phyloP scores from a whole-genome alignment of 2,329 filamentous ascomycete genomes.

The Scopulariopsis brevicaulis region DNA sequence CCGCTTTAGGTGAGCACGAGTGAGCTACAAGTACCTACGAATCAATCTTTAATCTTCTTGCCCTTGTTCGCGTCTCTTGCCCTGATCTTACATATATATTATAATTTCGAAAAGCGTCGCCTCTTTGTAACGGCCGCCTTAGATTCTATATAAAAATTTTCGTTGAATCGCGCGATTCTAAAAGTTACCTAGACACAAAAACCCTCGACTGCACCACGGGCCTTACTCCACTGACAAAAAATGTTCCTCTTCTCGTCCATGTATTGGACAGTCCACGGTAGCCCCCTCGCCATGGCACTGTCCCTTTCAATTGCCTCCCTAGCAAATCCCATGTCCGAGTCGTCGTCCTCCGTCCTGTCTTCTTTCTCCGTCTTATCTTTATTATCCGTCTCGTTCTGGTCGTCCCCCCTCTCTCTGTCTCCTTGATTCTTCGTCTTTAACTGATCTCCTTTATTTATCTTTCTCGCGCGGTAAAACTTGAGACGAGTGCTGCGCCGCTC shows the following conservation, averaged over 20 bases:
- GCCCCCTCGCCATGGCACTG: not conserved
- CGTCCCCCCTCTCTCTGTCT: too few relatives aligned
- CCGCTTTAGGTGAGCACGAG: too few relatives aligned
- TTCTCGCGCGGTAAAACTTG: not conserved
- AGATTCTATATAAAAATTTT: too few relatives aligned
- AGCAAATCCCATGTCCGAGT: too few relatives aligned
- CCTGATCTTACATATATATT: too few relatives aligned
- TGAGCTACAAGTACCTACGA: too few relatives aligned
- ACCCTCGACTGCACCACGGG: not conserved
- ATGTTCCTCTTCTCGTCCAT: slow-evolving; percentile 1
- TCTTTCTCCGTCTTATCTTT: not conserved
- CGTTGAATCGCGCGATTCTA: not conserved
- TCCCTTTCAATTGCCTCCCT: not conserved
- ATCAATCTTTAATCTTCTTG: too few relatives aligned
- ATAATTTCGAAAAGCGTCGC: too few relatives aligned
- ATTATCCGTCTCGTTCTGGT: not conserved
- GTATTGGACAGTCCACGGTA: not conserved
- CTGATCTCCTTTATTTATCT: not conserved
- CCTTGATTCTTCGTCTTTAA: not conserved
- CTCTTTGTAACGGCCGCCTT: too few relatives aligned
- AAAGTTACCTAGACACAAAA: slow-evolving; percentile 1
- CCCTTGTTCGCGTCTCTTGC: too few relatives aligned
- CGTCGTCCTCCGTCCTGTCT: not conserved
- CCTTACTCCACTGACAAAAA: slow-evolving; percentile 3
- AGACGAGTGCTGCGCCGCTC: too few relatives aligned